Conservation (phyloP, 78 protist genomes). For the Fonticula alba region DNA sequence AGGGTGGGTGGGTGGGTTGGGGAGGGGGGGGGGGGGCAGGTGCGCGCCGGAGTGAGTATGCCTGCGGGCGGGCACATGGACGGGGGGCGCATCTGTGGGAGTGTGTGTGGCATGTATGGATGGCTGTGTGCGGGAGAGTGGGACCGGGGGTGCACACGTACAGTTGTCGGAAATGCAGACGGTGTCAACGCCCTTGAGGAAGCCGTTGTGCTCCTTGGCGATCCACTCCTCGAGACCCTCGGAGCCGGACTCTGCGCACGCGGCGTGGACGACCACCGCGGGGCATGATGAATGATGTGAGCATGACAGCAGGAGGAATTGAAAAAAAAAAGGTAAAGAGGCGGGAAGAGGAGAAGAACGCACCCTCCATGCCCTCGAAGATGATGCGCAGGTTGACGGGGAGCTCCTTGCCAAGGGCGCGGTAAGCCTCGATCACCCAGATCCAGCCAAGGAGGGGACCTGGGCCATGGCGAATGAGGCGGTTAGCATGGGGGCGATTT, state of each 20-base stretch:
- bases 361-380: conserved; percentile 15
- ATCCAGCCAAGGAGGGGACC: conserved; percentile 19
- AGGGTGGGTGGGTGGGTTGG: neutral
- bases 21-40: neutral
- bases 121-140: neutral
- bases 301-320: neutral
- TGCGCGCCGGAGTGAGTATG: too few relatives aligned
- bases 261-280: neutral
- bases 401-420: neutral
- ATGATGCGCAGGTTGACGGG: conserved; percentile 4
- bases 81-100: too few relatives aligned
- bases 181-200: conserved; percentile 1
- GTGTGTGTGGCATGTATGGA: too few relatives aligned
- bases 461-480: conserved; percentile 9
- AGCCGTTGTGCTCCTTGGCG: conserved; percentile 1
- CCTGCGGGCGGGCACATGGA: too few relatives aligned
- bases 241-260: conserved; percentile 3
- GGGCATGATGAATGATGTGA: neutral
- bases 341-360: too few relatives aligned
- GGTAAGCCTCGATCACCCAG: conserved; percentile 2
- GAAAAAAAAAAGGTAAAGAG: too few relatives aligned
- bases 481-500: conserved; percentile 6
- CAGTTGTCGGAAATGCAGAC: conserved; percentile 7
- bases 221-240: conserved; percentile 1
- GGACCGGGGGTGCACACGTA: neutral